phyloP scores from a whole-genome alignment of 192 early-diverging fungal genomes.

The Entomortierella parvispora region DNA sequence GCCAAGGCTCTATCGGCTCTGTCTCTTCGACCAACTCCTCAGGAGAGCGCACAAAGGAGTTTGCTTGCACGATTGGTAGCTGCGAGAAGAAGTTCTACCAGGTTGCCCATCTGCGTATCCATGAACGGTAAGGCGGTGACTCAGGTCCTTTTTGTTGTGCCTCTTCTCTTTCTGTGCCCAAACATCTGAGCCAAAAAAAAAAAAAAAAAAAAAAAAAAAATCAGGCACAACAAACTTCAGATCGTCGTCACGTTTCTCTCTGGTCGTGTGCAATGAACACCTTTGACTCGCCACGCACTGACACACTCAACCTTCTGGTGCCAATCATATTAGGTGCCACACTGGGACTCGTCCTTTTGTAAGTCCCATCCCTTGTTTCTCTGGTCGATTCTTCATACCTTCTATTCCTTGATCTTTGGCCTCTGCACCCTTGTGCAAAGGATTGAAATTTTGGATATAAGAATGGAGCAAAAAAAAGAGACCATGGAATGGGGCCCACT shows the following conservation, averaged over 20 bases:
- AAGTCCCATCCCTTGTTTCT: slow-evolving; percentile 45
- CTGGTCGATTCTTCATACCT: slow-evolving; percentile 34
- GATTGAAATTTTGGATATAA: slow-evolving; percentile 46
- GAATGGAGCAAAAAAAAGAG: slow-evolving; percentile 45
- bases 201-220: too few species aligned
- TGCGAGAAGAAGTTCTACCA: slow-evolving; percentile 76
- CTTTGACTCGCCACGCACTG: too few species aligned
- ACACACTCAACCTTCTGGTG: not conserved
- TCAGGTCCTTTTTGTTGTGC: not conserved
- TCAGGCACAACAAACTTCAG: too few species aligned
- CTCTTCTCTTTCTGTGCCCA: not conserved
- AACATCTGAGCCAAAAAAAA: not conserved
- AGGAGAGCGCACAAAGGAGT: slow-evolving; percentile 21
- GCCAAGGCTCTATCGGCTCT: slow-evolving; percentile 28
- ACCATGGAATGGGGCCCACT: slow-evolving; percentile 44
- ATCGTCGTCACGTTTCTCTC: too few species aligned
- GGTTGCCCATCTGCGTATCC: slow-evolving; percentile 79
- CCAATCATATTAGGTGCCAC: slow-evolving; percentile 20
- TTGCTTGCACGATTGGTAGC: slow-evolving; percentile 56
- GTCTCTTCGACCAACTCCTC: slow-evolving; percentile 8
- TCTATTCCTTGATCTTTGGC: slow-evolving; percentile 35
- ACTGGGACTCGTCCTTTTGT: slow-evolving; percentile 54
- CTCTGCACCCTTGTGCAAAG: slow-evolving; percentile 49
- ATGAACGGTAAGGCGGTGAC: slow-evolving; percentile 56
- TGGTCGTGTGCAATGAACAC: too few species aligned